These are phyloP conservation scores for Cocos nucifera DNA, from an alignment of 176 grass and related monocot species.

Conservation along the genomic window DNA sequence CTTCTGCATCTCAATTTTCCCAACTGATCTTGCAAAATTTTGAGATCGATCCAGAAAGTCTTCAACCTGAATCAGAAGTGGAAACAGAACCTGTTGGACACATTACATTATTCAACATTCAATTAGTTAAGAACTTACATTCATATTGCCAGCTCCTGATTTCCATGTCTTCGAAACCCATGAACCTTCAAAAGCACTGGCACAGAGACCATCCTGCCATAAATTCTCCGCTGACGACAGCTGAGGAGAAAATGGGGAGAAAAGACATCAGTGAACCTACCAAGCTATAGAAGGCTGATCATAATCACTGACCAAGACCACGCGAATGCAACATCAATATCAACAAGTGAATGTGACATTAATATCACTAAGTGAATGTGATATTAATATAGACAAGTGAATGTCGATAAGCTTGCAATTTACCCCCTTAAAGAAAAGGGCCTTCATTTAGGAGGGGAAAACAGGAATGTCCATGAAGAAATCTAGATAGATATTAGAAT, in stretches of 20 bases:
- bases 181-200: slow-evolving; percentile 63
- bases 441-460: too few relatives aligned
- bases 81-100: background rate
- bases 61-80: slow-evolving; percentile 50
- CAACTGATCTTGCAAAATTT: slow-evolving; percentile 71
- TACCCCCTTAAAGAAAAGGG: too few relatives aligned
- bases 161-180: slow-evolving; percentile 66
- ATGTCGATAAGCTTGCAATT: too few relatives aligned
- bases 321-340: too few relatives aligned
- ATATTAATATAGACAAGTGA: too few relatives aligned
- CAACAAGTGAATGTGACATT: too few relatives aligned
- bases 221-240: slow-evolving; percentile 56
- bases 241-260: slow-evolving; percentile 29
- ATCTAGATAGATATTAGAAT: too few relatives aligned
- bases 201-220: slow-evolving; percentile 78
- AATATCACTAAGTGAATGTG: too few relatives aligned
- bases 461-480: too few relatives aligned
- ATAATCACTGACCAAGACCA: background rate
- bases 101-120: background rate
- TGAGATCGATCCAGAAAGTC: slow-evolving; percentile 78
- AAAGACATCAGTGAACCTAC: slow-evolving; percentile 2
- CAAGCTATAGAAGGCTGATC: background rate
- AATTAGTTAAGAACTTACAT: slow-evolving; percentile 30
- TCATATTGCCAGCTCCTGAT: slow-evolving; percentile 54
- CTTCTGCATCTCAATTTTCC: slow-evolving; percentile 46